A percentile compares a stretch with the other conserved stretches of the same genome.
Evolutionary conservation across 2,329 filamentous ascomycete genomes (phyloP).

Genomic region (Colletotrichum sp.): DNA sequence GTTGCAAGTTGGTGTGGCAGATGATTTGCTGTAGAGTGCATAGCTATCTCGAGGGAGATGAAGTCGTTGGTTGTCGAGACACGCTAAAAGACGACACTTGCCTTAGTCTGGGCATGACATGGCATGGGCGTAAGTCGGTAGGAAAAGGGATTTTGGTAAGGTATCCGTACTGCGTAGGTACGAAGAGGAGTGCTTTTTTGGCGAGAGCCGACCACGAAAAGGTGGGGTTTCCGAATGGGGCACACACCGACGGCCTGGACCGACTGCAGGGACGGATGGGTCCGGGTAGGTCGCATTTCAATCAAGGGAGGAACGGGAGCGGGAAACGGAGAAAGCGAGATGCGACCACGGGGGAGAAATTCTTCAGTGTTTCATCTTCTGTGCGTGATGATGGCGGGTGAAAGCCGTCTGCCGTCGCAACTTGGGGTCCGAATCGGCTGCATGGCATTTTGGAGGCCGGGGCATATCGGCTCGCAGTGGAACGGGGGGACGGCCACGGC

Average conservation of each 20-base stretch:
- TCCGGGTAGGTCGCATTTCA: background rate
- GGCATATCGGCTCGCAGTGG: conserved; percentile 8
- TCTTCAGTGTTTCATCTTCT: conserved; percentile 21
- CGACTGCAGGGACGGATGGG: conserved; percentile 16
- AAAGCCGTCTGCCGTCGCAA: background rate
- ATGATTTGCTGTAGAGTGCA: background rate
- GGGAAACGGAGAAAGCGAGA: conserved; percentile 9
- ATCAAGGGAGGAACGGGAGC: conserved; percentile 1
- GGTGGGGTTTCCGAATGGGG: conserved; percentile 2
- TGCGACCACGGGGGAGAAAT: conserved; percentile 1
- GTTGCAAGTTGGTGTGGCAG: background rate
- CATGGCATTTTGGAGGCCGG: background rate
- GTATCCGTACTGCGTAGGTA: too few relatives aligned
- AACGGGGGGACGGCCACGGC: background rate
- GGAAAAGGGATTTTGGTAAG: background rate
- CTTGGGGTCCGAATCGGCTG: conserved; percentile 12
- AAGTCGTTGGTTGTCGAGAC: background rate
- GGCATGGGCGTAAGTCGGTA: background rate
- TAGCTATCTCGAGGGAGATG: background rate
- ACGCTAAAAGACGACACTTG: background rate
- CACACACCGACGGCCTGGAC: conserved; percentile 17
- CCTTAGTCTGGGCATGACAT: background rate
- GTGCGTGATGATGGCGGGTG: background rate
- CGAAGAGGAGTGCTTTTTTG: background rate
- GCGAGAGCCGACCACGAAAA: background rate